A percentile compares a stretch with the other conserved stretches of the same genome.
phyloP scores from a whole-genome alignment of 768 basidiomycete genomes.

The Dictyophora rubrovolvata region DNA sequence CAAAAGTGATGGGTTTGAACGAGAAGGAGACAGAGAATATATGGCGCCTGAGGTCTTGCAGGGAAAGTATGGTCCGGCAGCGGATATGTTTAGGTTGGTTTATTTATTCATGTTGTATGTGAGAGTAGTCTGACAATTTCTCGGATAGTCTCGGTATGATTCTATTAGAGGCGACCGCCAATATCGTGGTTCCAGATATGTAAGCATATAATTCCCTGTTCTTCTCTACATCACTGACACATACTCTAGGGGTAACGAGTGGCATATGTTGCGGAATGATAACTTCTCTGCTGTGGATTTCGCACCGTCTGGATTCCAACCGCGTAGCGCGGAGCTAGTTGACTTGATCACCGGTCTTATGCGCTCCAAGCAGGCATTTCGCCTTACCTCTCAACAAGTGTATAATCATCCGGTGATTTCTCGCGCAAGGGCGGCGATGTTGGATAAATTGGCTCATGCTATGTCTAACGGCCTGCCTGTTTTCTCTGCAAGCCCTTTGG shows the following conservation, averaged over 20 bases:
- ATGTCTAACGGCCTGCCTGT: constrained; percentile 12
- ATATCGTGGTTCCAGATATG: constrained; percentile 96
- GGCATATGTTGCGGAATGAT: constrained; percentile 87
- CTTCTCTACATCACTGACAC: not conserved
- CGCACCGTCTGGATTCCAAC: constrained; percentile 24
- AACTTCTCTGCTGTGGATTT: constrained; percentile 80
- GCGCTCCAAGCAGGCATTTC: constrained; percentile 52
- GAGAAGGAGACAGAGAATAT: constrained; percentile 96
- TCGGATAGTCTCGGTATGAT: constrained; percentile 47
- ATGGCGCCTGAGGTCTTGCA: constrained; percentile 93
- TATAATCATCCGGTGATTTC: constrained; percentile 52
- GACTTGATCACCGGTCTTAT: constrained; percentile 68
- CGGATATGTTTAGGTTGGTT: constrained; percentile 92
- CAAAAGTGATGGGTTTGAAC: constrained; percentile 50
- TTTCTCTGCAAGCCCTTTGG: constrained; percentile 55
- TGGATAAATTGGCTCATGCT: constrained; percentile 26
- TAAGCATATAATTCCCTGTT: constrained; percentile 33
- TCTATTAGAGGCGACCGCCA: constrained; percentile 89
- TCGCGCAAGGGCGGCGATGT: constrained; percentile 58
- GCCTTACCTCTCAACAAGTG: constrained; percentile 48
- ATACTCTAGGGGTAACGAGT: constrained; percentile 68
- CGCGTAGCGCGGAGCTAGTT: constrained; percentile 53
- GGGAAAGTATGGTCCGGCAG: constrained; percentile 84
- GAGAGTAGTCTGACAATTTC: constrained; percentile 9
- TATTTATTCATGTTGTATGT: not conserved